A percentile compares a stretch with the other conserved stretches of the same genome.
These are phyloP conservation scores for Cladosporium sp. DNA, from an alignment of 2,329 filamentous ascomycete species.

Conservation along the genomic window DNA sequence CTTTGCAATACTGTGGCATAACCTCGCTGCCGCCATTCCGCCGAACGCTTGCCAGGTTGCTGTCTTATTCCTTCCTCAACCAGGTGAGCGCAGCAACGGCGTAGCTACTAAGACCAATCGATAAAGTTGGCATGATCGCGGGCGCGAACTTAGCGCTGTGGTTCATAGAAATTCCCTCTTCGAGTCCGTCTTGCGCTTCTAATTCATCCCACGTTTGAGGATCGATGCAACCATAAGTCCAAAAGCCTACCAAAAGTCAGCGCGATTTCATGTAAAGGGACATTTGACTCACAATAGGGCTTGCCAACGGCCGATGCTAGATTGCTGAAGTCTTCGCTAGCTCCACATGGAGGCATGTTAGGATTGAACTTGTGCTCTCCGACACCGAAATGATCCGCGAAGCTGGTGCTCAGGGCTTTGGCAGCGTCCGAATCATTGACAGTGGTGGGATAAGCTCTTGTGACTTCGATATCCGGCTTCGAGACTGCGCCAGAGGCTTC, in stretches of 20 bases:
- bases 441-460: conserved; percentile 25
- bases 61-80: conserved; percentile 28
- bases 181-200: conserved; percentile 46
- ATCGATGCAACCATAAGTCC: conserved; percentile 58
- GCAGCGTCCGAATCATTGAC: conserved; percentile 40
- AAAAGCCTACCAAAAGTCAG: conserved; percentile 33
- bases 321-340: conserved; percentile 61
- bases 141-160: conserved; percentile 63
- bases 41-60: too few species aligned
- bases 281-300: conserved; percentile 52
- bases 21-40: too few species aligned
- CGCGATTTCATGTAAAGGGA: not conserved
- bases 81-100: conserved; percentile 39
- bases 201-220: conserved; percentile 51
- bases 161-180: conserved; percentile 57
- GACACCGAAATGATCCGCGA: not conserved
- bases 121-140: conserved; percentile 60
- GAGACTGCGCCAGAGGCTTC: too few species aligned
- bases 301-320: conserved; percentile 53
- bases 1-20: too few species aligned
- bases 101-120: conserved; percentile 47
- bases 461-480: conserved; percentile 33
- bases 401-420: conserved; percentile 31
- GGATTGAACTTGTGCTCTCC: not conserved
- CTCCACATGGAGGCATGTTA: conserved; percentile 31